Conservation (phyloP, 139 green algal species). For the Zygnema cylindricum region DNA sequence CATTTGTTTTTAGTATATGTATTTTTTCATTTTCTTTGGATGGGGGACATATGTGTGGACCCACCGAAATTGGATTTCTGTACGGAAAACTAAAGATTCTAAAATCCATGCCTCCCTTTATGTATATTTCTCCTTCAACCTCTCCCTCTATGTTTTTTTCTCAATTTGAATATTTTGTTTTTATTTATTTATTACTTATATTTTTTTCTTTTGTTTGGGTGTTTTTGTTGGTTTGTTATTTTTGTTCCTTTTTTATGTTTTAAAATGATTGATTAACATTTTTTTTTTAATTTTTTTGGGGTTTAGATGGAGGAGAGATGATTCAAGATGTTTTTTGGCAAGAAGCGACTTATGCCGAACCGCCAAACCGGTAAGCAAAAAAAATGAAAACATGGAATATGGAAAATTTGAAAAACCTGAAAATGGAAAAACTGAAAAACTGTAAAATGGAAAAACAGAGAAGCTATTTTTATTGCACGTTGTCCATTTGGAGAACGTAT, state of each 20-base stretch:
- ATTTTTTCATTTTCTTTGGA: too few species aligned
- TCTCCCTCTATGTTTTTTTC: too few species aligned
- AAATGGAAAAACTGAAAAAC: not conserved
- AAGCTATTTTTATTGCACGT: not conserved
- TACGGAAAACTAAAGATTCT: constrained; percentile 90
- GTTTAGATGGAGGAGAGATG: constrained; percentile 92
- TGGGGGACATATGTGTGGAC: constrained; percentile 82
- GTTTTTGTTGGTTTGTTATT: too few species aligned
- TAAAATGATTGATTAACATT: too few species aligned
- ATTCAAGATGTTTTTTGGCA: constrained; percentile 94
- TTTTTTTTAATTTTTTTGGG: too few species aligned
- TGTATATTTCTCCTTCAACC: constrained; percentile 65
- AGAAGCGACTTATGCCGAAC: constrained; percentile 88
- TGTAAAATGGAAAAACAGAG: not conserved
- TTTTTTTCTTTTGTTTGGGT: too few species aligned
- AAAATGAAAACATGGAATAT: not conserved
- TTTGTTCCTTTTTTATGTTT: too few species aligned
- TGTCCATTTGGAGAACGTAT: not conserved
- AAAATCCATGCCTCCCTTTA: constrained; percentile 90
- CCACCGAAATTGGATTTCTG: constrained; percentile 97
- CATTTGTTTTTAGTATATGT: too few species aligned
- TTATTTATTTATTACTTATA: too few species aligned
- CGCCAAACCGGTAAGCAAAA: constrained; percentile 67
- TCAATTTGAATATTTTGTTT: too few species aligned
- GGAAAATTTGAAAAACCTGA: not conserved